Conservation (phyloP, 2,329 filamentous ascomycete genomes). For the Fusarium anguioides region DNA sequence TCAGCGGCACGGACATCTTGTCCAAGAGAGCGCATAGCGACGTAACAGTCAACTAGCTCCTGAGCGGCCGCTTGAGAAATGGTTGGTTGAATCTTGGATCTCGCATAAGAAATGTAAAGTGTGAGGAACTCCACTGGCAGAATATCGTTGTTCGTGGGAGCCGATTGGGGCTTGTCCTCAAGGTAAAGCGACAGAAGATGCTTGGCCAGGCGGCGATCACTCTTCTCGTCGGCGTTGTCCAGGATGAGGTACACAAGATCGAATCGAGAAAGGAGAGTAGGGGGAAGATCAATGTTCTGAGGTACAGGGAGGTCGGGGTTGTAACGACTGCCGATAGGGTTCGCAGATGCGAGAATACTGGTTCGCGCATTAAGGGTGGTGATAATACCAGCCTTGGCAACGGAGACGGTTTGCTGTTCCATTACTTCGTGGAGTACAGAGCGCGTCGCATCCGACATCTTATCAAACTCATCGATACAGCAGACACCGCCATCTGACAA, state of each 20-base stretch:
- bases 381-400: conserved; percentile 92
- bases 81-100: conserved; percentile 83
- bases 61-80: conserved; percentile 84
- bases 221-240: conserved; percentile 90
- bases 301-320: conserved; percentile 95
- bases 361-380: conserved; percentile 96
- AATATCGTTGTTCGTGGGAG: conserved; percentile 77
- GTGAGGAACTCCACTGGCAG: conserved; percentile 95
- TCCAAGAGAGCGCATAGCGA: conserved; percentile 94
- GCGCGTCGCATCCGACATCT: conserved; percentile 83
- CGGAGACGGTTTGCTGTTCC: conserved; percentile 88
- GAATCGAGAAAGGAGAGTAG: conserved; percentile 93
- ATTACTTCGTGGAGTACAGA: conserved; percentile 89
- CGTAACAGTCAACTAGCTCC: conserved; percentile 87
- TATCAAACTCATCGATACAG: conserved; percentile 88
- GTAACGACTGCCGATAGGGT: conserved; percentile 97
- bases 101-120: conserved; percentile 96
- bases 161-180: conserved; percentile 92
- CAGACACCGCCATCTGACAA: conserved; percentile 85
- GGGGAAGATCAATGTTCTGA: conserved; percentile 97
- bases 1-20: conserved; percentile 88
- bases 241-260: conserved; percentile 97
- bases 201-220: conserved; percentile 87
- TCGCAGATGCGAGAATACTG: conserved; percentile 95
- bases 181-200: conserved; percentile 97